These are phyloP conservation scores for Alternaria ethzedia DNA, from an alignment of 2,329 filamentous ascomycete genomes.

Conservation along the genomic window DNA sequence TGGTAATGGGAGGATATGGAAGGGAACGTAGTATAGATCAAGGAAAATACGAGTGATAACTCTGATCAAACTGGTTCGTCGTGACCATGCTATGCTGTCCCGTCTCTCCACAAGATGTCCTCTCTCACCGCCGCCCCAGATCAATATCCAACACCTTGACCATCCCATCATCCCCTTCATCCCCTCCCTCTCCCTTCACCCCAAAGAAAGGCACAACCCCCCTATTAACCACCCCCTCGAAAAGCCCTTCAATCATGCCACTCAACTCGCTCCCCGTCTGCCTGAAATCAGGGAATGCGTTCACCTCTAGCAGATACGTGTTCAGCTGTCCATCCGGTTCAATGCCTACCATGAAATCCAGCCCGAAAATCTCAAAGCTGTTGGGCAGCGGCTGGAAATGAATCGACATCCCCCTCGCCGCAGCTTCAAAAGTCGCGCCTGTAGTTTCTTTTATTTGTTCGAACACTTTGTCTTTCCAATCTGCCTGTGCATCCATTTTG, in stretches of 20 bases:
- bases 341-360: conserved; percentile 79
- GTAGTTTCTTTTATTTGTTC: conserved; percentile 75
- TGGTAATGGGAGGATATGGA: neutral
- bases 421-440: conserved; percentile 83
- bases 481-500: neutral
- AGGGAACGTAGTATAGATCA: neutral
- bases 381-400: conserved; percentile 92
- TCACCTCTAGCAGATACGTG: conserved; percentile 86
- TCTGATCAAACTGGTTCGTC: neutral
- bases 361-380: conserved; percentile 88
- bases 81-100: neutral
- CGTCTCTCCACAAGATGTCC: no score
- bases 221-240: conserved; percentile 73
- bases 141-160: conserved; percentile 55
- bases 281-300: conserved; percentile 94
- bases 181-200: conserved; percentile 10
- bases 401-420: conserved; percentile 79
- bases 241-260: conserved; percentile 75
- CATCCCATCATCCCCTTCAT: conserved; percentile 39
- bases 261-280: conserved; percentile 83
- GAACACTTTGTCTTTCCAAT: conserved; percentile 69
- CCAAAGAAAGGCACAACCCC: conserved; percentile 74
- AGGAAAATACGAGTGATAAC: neutral
- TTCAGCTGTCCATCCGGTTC: conserved; percentile 54
- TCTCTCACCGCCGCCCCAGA: conserved; percentile 48